Conservation (phyloP, 805 yeast genomes). For the Danielia oregonensis region DNA sequence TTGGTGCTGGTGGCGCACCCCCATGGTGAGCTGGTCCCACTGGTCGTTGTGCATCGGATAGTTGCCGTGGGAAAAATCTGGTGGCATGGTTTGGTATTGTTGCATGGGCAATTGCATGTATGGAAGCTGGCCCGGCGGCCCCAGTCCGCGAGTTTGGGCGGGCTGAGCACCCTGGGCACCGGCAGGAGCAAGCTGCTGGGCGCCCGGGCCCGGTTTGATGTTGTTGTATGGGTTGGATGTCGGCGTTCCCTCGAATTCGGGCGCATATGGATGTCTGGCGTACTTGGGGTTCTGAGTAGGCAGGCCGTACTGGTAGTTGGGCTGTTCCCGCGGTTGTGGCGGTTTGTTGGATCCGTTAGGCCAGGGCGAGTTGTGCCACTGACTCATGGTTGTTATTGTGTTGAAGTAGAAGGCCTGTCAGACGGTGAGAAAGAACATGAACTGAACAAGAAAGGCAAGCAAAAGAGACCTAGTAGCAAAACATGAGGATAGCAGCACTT, state of each 20-base stretch:
- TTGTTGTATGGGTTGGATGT: neutral
- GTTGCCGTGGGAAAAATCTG: slow-evolving; percentile 4
- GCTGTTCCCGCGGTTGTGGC: neutral
- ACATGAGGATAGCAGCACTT: slow-evolving; percentile 2
- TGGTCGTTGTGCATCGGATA: slow-evolving; percentile 12
- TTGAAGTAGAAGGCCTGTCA: too few species aligned
- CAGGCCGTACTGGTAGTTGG: slow-evolving; percentile 4
- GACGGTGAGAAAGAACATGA: too few species aligned
- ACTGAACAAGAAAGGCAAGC: neutral
- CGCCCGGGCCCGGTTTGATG: neutral
- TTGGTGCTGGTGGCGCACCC: too few species aligned
- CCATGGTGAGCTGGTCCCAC: slow-evolving; percentile 13
- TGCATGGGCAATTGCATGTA: slow-evolving; percentile 11
- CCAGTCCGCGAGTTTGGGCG: neutral
- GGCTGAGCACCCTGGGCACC: neutral
- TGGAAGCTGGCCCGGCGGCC: neutral
- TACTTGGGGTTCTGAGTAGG: slow-evolving; percentile 7
- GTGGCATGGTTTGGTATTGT: slow-evolving; percentile 6
- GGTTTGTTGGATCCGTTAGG: slow-evolving; percentile 5
- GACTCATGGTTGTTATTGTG: slow-evolving; percentile 17
- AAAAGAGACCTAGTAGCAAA: neutral
- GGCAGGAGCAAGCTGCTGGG: neutral
- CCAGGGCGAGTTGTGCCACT: slow-evolving; percentile 15
- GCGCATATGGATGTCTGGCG: slow-evolving; percentile 1
- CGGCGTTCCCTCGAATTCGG: neutral